phyloP scores from a whole-genome alignment of 257 asterid genomes.

The Petrea volubilis region DNA sequence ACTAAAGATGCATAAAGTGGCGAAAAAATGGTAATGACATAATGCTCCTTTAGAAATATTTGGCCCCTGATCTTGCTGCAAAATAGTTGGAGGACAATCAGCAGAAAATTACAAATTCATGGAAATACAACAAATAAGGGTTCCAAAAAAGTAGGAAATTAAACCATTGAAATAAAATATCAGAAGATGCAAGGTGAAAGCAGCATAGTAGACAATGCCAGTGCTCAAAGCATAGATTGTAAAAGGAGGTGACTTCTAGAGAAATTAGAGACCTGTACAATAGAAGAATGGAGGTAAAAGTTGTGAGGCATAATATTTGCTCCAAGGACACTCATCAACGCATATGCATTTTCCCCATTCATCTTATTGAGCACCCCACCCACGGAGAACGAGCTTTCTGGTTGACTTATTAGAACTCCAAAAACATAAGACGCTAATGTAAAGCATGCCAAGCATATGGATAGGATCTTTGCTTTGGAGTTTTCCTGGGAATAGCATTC shows the following conservation, averaged over 20 bases:
- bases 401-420: slow-evolving; percentile 66
- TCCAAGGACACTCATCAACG: slow-evolving; percentile 92
- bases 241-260: slow-evolving; percentile 7
- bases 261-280: slow-evolving; percentile 72
- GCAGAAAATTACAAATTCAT: background rate
- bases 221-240: background rate
- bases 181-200: background rate
- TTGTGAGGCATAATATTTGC: slow-evolving; percentile 95
- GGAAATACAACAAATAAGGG: background rate
- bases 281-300: slow-evolving; percentile 90
- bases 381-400: slow-evolving; percentile 58
- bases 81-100: slow-evolving; percentile 17
- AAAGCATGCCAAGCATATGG: slow-evolving; percentile 57
- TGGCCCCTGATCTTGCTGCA: slow-evolving; percentile 67
- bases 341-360: slow-evolving; percentile 82
- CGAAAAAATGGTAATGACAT: slow-evolving; percentile 84
- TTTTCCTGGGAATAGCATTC: slow-evolving; percentile 51
- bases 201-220: background rate
- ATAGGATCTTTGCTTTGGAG: slow-evolving; percentile 58
- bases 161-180: background rate
- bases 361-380: slow-evolving; percentile 63
- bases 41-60: slow-evolving; percentile 51
- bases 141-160: background rate
- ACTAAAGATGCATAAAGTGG: slow-evolving; percentile 75
- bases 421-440: slow-evolving; percentile 55